Percentiles rank a stretch among this genome's conserved stretches.
These are phyloP conservation scores for Fragosphaeria purpurea DNA, from an alignment of 2,329 filamentous ascomycete genomes.

Conservation along the genomic window DNA sequence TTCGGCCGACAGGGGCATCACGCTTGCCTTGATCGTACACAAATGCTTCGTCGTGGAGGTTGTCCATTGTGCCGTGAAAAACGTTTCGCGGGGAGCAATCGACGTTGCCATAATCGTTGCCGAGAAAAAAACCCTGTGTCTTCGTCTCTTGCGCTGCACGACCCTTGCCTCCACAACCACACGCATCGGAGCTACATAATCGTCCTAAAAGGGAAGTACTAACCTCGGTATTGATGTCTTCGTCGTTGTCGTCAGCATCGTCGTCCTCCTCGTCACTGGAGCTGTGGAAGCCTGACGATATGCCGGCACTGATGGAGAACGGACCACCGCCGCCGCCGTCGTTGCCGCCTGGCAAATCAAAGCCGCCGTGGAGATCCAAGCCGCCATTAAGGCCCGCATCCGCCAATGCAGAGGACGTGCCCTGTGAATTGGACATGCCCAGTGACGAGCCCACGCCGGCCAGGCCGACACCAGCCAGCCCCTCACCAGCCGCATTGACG, in stretches of 20 bases:
- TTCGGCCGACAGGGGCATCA: too few species aligned
- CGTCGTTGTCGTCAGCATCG: conserved; percentile 77
- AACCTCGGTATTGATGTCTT: conserved; percentile 61
- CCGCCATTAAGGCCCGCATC: conserved; percentile 72
- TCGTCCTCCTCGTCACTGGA: conserved; percentile 95
- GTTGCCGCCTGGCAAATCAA: conserved; percentile 29
- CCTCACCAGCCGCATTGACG: conserved; percentile 49
- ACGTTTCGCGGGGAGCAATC: neutral
- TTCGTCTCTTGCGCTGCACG: neutral
- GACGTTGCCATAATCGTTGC: neutral
- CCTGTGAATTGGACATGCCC: conserved; percentile 24
- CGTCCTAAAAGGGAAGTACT: conserved; percentile 23
- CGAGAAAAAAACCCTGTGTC: too few species aligned
- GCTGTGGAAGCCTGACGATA: conserved; percentile 81
- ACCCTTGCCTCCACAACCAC: too few species aligned
- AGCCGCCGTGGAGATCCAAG: conserved; percentile 50
- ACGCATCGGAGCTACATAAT: too few species aligned
- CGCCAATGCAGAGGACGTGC: conserved; percentile 59
- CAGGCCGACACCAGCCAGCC: conserved; percentile 39
- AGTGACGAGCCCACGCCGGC: conserved; percentile 32
- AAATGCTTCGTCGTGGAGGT: too few species aligned
- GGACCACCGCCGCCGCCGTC: conserved; percentile 52
- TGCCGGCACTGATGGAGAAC: conserved; percentile 63
- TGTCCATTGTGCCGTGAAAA: too few species aligned
- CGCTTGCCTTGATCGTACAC: too few species aligned